Evolutionary conservation across 805 yeast species (phyloP), one percentile per base, ranked within the genome.

Genomic region (Metschnikowia gruessii): DNA sequence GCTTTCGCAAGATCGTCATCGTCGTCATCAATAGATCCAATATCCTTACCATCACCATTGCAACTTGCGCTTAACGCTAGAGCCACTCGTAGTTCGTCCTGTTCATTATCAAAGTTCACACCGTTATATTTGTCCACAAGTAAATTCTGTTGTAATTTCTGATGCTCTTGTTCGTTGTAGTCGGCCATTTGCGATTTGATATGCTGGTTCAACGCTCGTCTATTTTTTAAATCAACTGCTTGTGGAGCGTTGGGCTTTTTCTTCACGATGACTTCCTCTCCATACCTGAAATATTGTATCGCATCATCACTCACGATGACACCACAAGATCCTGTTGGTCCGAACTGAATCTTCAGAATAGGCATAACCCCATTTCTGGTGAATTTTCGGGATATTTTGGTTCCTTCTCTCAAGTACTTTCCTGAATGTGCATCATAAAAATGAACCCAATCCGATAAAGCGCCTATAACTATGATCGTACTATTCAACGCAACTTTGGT

Each of bases 71-170:
- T 57, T 35, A 58, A 50, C 3, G 62, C 66, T 42, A 63, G 35
- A 3, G 68, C 68, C 12, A 63, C 36, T 4, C 63, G 53, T 10
- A 63, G 42, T 42, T 62, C 65, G 15, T 61, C 66, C 45, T 54
- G 58, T 31, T 62, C 65, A n/a, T 49, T 56, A 13, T 60, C 63
- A 26, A 57, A 55, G 2, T 58, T 58, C 15, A 58, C 57, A 2
- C 83, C 83, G 54, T 79, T 79, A 55, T 69, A 79, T 58, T 71
- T 76, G 30, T 69, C 69, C 22, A 75, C 53, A 42, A 74, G 57
- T 10, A 50, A 49, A 6, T 62, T 57, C 7, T 58, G 50, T 47
- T 64, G 54, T 12, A 52, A 49, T 28, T 54, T 48, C 18, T 55
- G 49, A 46, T 63, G 63, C 42, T 62, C 57, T 19, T 57, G 62